These are phyloP conservation scores for Orbilia blumenaviensis DNA, from an alignment of 2,329 filamentous ascomycete genomes.

Conservation along the genomic window DNA sequence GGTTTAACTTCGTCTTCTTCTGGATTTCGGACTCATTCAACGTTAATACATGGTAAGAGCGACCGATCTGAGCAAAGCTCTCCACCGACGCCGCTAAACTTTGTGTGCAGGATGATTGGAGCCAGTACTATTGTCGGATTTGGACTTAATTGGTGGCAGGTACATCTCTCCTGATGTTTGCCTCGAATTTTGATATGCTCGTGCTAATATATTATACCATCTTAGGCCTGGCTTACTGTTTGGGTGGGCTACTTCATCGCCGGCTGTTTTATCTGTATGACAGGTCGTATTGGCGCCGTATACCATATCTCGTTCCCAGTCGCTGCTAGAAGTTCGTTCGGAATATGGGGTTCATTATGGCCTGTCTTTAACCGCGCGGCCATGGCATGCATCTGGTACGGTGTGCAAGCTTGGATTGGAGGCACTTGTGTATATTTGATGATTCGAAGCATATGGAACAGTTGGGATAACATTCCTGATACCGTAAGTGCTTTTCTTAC, in stretches of 20 bases:
- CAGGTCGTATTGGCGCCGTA: conserved; percentile 81
- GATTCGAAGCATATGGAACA: conserved; percentile 84
- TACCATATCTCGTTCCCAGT: conserved; percentile 94
- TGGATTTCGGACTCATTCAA: conserved; percentile 88
- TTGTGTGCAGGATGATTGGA: conserved; percentile 76
- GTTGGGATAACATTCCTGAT: conserved; percentile 65
- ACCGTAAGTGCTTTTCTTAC: conserved; percentile 35
- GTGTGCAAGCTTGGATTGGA: conserved; percentile 85
- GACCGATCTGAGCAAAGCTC: conserved; percentile 53
- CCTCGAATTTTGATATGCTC: neutral
- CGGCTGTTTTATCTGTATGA: conserved; percentile 77
- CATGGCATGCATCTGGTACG: conserved; percentile 82
- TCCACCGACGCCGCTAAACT: conserved; percentile 4
- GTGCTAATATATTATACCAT: neutral
- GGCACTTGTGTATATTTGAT: conserved; percentile 86
- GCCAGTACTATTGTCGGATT: conserved; percentile 80
- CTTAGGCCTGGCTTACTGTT: conserved; percentile 74
- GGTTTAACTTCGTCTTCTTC: conserved; percentile 88
- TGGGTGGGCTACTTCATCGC: conserved; percentile 86
- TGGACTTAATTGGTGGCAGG: conserved; percentile 90
- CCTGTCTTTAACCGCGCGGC: conserved; percentile 50
- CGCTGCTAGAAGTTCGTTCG: conserved; percentile 78
- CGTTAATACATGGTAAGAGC: conserved; percentile 65
- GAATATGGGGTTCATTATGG: conserved; percentile 71
- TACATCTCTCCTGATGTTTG: conserved; percentile 59